Evolutionary conservation across 306 rosid species (phyloP), one percentile per base, ranked within the genome.

Genomic region (Rosa lucieae): DNA sequence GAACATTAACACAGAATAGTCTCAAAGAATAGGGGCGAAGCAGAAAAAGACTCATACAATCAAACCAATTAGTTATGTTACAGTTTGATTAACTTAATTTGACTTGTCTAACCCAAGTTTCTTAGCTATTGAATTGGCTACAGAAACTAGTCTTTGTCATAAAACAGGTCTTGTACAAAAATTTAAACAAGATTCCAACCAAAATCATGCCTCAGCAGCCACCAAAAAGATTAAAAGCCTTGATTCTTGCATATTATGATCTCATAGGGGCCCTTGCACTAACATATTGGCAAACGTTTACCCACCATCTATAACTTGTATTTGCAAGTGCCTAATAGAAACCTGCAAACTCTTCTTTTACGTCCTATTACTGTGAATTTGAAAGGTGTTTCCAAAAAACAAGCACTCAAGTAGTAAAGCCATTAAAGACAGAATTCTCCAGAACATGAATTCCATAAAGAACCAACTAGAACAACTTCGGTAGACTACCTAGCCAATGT

Each of bases 391-490:
- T 44, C 47, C 47, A 44, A 44, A 44, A 44, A 44, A 8, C 47
- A 44, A 44, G 11, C 47, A 44, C 10, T 44, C 47, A 44, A 44
- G 47, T 44, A 44, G 47, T 44, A 5, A 20, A 20, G 61, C 23
- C 61, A 53, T 53, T 18, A 10, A 8, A n/a, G 44, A 10, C 44
- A 17, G 71, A 71, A 63, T 42, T 18, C 67, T 37, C 15, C 0
- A 73, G 15, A 53, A 0, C 18, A 55, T 9, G 47, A 44, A 8
- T 8, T 56, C 32, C 39, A 56, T 46, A 0, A 13, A n/a, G 23
- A 39, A 74, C 0, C n/a, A 73, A 26, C 67, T 55, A 55, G 15
- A 51, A 56, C 53, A 59, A 26, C 78, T 75, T 49, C 67, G 62
- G 48, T 17, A 6, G 44, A 63, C 17, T 62, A 44, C 55, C 26